A percentile compares a stretch with the other conserved stretches of the same genome.
These are phyloP conservation scores for Hemileccinum rubropunctum DNA, from an alignment of 768 basidiomycete genomes.

Conservation along the genomic window DNA sequence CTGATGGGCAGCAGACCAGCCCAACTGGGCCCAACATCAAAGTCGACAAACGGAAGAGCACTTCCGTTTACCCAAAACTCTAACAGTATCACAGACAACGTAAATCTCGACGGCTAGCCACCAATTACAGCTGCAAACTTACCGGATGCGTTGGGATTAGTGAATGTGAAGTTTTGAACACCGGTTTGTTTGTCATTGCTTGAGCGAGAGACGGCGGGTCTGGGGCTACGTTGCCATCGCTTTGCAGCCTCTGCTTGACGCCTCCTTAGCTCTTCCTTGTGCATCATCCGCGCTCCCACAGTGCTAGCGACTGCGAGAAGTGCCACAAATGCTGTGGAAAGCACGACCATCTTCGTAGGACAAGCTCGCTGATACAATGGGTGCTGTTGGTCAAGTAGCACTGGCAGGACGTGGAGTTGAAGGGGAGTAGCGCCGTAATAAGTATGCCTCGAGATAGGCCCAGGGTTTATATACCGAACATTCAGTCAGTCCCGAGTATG, in stretches of 20 bases:
- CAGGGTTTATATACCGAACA: too few species aligned
- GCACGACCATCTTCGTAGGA: background rate
- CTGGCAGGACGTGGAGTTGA: too few species aligned
- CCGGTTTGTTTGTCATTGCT: slow-evolving; percentile 1
- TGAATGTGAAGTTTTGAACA: slow-evolving; percentile 68
- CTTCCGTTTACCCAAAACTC: slow-evolving; percentile 72
- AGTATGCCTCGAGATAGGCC: too few species aligned
- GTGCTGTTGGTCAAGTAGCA: too few species aligned
- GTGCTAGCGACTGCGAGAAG: background rate
- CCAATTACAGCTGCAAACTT: background rate
- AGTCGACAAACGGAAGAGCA: slow-evolving; percentile 63
- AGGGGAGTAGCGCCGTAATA: too few species aligned
- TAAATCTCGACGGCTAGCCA: background rate
- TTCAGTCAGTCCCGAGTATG: too few species aligned
- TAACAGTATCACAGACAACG: slow-evolving; percentile 20
- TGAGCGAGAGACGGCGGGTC: background rate
- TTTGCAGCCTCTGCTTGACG: slow-evolving; percentile 22
- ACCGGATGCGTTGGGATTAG: slow-evolving; percentile 66
- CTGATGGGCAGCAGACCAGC: slow-evolving; percentile 74
- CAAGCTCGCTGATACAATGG: too few species aligned
- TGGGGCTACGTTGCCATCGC: slow-evolving; percentile 27
- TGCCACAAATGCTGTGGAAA: background rate
- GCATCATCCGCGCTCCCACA: background rate
- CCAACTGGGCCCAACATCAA: slow-evolving; percentile 76
- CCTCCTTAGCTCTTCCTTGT: background rate